These are phyloP conservation scores for Sporothrix luriei DNA, from an alignment of 2,329 filamentous ascomycete genomes.

Conservation along the genomic window DNA sequence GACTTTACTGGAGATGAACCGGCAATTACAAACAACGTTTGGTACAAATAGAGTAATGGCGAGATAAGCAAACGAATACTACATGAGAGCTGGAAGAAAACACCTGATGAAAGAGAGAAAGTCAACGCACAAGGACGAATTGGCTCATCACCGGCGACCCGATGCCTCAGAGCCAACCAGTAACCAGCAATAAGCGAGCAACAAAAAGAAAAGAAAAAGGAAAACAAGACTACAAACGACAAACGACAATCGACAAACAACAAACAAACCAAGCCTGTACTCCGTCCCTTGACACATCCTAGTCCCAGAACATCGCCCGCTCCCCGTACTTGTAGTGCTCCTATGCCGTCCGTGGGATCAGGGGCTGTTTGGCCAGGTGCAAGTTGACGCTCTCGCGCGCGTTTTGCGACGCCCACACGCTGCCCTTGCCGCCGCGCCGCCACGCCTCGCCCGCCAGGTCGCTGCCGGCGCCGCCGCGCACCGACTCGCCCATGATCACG, in stretches of 20 bases:
- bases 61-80: neutral
- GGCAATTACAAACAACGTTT: neutral
- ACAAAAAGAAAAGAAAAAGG: neutral
- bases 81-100: neutral
- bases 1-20: slow-evolving; percentile 12
- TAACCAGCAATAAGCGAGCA: neutral
- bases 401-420: slow-evolving; percentile 60
- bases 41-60: neutral
- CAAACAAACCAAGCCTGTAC: neutral
- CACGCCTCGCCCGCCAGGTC: slow-evolving; percentile 64
- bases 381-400: slow-evolving; percentile 66
- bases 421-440: slow-evolving; percentile 61
- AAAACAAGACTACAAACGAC: neutral
- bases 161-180: neutral
- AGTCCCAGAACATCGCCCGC: slow-evolving; percentile 12
- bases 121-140: neutral
- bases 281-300: slow-evolving; percentile 12
- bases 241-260: neutral
- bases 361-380: slow-evolving; percentile 57
- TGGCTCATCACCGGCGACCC: neutral
- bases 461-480: slow-evolving; percentile 54
- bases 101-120: neutral
- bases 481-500: slow-evolving; percentile 80
- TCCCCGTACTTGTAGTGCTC: neutral
- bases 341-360: slow-evolving; percentile 35